Conservation (phyloP, 2,329 filamentous ascomycete species). For the Phaeosphaeria sp. region DNA sequence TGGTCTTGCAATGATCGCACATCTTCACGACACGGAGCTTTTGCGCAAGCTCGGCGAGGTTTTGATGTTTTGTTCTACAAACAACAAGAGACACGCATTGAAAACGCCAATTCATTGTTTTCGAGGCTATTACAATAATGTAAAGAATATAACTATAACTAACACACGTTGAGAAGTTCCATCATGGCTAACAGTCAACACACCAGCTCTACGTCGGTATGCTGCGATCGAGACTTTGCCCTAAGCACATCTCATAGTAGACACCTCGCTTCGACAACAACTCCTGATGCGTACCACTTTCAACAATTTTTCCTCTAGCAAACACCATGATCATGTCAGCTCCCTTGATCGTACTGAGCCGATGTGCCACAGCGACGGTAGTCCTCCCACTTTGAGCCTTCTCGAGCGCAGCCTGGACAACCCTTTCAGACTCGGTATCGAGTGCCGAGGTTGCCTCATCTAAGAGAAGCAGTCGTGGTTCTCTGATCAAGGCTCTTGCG, state of each 20-base stretch:
- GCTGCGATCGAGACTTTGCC: slow-evolving; percentile 49
- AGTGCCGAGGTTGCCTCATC: slow-evolving; percentile 47
- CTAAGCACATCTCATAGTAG: slow-evolving; percentile 55
- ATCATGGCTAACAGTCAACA: neutral
- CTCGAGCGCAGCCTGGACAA: slow-evolving; percentile 81
- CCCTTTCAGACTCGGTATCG: slow-evolving; percentile 63
- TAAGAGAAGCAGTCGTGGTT: slow-evolving; percentile 76
- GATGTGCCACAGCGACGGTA: slow-evolving; percentile 93
- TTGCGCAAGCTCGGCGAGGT: neutral
- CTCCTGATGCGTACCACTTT: slow-evolving; percentile 69
- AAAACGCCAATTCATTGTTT: neutral
- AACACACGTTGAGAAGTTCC: neutral
- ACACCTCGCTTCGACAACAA: slow-evolving; percentile 46
- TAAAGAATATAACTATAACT: neutral
- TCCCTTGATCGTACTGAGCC: slow-evolving; percentile 90
- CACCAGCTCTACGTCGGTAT: slow-evolving; percentile 19
- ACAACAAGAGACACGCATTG: neutral
- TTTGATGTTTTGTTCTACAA: neutral
- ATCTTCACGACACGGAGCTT: neutral
- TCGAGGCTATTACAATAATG: neutral
- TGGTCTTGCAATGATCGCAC: neutral
- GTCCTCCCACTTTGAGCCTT: slow-evolving; percentile 83
- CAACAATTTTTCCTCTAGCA: slow-evolving; percentile 82
- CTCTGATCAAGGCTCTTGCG: slow-evolving; percentile 85
- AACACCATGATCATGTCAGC: slow-evolving; percentile 95